Conservation (phyloP, 2,329 filamentous ascomycete species). For the Colletotrichum sp. region DNA sequence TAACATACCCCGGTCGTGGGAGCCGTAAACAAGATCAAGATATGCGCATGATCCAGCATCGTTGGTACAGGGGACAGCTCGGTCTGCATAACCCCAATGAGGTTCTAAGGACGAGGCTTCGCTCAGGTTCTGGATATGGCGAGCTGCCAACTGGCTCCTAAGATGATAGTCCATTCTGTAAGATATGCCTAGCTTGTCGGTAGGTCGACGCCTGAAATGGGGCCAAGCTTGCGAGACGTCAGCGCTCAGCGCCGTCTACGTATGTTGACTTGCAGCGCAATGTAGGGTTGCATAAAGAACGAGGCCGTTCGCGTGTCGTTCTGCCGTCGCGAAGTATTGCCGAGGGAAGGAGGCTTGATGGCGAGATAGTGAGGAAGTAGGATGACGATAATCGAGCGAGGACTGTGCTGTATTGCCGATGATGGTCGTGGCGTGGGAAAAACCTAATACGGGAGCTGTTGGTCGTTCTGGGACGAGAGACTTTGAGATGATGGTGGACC, state of each 20-base stretch:
- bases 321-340: neutral
- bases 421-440: neutral
- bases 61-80: constrained; percentile 49
- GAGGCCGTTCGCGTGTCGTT: neutral
- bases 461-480: neutral
- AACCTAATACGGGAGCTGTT: neutral
- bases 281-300: too few relatives aligned
- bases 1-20: constrained; percentile 55
- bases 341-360: neutral
- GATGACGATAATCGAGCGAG: neutral
- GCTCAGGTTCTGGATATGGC: constrained; percentile 46
- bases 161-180: constrained; percentile 16
- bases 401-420: neutral
- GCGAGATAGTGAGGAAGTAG: neutral
- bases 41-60: constrained; percentile 53
- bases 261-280: neutral
- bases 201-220: neutral
- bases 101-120: constrained; percentile 38
- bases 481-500: neutral
- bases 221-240: neutral
- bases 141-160: constrained; percentile 10
- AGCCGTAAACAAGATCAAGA: constrained; percentile 55
- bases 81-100: constrained; percentile 54
- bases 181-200: neutral
- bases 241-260: neutral